phyloP scores from a whole-genome alignment of 768 basidiomycete species.

The Pisolithus sp. region DNA sequence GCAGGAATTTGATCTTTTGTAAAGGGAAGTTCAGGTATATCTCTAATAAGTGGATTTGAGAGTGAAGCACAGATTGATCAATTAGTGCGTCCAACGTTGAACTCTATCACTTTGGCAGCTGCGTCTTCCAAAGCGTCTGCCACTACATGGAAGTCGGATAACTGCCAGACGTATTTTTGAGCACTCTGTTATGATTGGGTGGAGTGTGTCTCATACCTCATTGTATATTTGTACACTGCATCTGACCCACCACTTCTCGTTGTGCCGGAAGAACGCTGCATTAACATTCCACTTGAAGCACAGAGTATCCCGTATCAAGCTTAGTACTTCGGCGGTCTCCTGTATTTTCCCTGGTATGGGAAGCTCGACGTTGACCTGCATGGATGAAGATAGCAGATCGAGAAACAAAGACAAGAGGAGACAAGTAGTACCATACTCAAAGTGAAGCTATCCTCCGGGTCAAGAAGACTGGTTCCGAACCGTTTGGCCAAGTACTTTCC shows the following conservation, averaged over 20 bases:
- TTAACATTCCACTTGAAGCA: slow-evolving; percentile 17
- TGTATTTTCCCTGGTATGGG: slow-evolving; percentile 27
- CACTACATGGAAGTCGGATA: slow-evolving; percentile 27
- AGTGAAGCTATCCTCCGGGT: slow-evolving; percentile 54
- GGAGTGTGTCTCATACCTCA: slow-evolving; percentile 16
- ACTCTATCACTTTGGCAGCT: slow-evolving; percentile 12
- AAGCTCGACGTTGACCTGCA: slow-evolving; percentile 37
- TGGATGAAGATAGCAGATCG: not conserved
- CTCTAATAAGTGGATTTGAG: no score
- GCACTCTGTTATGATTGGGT: not conserved
- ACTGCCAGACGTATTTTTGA: slow-evolving; percentile 6
- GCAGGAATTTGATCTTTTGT: no score
- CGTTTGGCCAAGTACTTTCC: slow-evolving; percentile 53
- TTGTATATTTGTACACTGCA: slow-evolving; percentile 29
- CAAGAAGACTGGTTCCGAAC: slow-evolving; percentile 58
- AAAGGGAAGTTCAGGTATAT: no score
- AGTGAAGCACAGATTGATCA: not conserved
- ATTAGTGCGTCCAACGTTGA: not conserved
- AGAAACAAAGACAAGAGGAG: not conserved
- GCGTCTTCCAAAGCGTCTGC: slow-evolving; percentile 24
- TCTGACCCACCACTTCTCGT: slow-evolving; percentile 27
- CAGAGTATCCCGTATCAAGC: slow-evolving; percentile 13
- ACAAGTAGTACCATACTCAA: slow-evolving; percentile 55
- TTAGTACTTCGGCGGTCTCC: slow-evolving; percentile 9
- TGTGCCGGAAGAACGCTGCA: slow-evolving; percentile 16